Evolutionary conservation across 1,139 yeast species (phyloP).

Genomic region (Magnusiomyces magnusii): DNA sequence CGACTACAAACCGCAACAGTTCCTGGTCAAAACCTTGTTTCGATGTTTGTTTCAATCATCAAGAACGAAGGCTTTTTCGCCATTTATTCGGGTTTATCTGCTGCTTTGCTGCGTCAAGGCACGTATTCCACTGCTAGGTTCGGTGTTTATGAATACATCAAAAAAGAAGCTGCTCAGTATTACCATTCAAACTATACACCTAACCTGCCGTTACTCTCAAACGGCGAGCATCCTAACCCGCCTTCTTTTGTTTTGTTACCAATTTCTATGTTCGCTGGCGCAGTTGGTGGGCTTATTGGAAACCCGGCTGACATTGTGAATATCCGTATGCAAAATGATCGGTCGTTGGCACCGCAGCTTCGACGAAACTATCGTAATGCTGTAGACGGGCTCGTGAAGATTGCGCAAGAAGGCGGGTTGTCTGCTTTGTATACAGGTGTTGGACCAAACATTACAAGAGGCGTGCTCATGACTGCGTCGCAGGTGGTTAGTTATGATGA

Average conservation of each 20-base stretch:
- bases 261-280: conserved; percentile 77
- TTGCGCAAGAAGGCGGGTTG: conserved; percentile 45
- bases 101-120: conserved; percentile 76
- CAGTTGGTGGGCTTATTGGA: conserved; percentile 76
- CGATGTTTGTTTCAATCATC: conserved; percentile 55
- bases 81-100: conserved; percentile 72
- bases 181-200: conserved; percentile 25
- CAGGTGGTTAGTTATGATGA: conserved; percentile 86
- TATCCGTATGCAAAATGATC: conserved; percentile 87
- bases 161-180: conserved; percentile 37
- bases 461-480: conserved; percentile 83
- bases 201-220: conserved; percentile 15
- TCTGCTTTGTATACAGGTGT: conserved; percentile 64
- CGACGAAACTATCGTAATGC: conserved; percentile 76
- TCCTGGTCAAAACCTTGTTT: conserved; percentile 51
- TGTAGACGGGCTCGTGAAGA: conserved; percentile 60
- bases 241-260: conserved; percentile 52
- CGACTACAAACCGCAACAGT: conserved; percentile 62
- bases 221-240: conserved; percentile 20
- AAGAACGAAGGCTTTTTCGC: conserved; percentile 59
- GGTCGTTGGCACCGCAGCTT: conserved; percentile 53
- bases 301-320: conserved; percentile 86
- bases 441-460: conserved; percentile 70
- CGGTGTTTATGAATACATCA: conserved; percentile 72
- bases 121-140: conserved; percentile 83